Evolutionary conservation across 2,329 filamentous ascomycete genomes (phyloP).

Genomic region (Ophiostoma ips): DNA sequence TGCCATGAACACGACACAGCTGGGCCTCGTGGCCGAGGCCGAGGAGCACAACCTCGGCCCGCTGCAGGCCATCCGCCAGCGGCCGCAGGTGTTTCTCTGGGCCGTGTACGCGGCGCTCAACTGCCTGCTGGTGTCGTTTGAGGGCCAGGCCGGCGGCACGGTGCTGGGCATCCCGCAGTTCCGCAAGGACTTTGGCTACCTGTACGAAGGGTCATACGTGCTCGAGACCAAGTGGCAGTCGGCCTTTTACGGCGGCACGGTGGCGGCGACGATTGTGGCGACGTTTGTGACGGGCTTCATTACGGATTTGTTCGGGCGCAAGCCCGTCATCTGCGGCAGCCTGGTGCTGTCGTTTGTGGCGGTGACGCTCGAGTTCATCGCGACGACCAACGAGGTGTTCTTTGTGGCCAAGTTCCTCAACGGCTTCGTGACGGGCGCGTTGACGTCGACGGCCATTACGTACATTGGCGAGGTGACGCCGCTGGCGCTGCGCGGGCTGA

Average conservation of each 20-base stretch:
- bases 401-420: constrained; percentile 26
- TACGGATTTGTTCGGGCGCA: constrained; percentile 22
- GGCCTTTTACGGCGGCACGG: constrained; percentile 15
- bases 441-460: constrained; percentile 8
- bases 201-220: constrained; percentile 23
- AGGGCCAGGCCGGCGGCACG: constrained; percentile 20
- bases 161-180: constrained; percentile 27
- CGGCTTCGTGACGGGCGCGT: constrained; percentile 19
- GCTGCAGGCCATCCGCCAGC: neutral
- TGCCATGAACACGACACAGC: neutral
- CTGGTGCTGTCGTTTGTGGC: constrained; percentile 21
- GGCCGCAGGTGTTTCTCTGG: neutral
- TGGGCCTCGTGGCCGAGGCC: neutral
- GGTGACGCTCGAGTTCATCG: constrained; percentile 23
- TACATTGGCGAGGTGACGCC: constrained; percentile 16
- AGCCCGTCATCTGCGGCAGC: constrained; percentile 16
- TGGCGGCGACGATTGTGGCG: constrained; percentile 16
- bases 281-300: constrained; percentile 15
- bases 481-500: constrained; percentile 15
- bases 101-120: neutral
- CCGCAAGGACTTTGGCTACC: constrained; percentile 26
- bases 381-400: constrained; percentile 23
- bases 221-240: constrained; percentile 25
- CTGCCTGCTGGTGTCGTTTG: neutral
- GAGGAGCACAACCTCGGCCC: neutral